Evolutionary conservation across 352 stramenopile species (phyloP).

Genomic region (Phytophthora pini): DNA sequence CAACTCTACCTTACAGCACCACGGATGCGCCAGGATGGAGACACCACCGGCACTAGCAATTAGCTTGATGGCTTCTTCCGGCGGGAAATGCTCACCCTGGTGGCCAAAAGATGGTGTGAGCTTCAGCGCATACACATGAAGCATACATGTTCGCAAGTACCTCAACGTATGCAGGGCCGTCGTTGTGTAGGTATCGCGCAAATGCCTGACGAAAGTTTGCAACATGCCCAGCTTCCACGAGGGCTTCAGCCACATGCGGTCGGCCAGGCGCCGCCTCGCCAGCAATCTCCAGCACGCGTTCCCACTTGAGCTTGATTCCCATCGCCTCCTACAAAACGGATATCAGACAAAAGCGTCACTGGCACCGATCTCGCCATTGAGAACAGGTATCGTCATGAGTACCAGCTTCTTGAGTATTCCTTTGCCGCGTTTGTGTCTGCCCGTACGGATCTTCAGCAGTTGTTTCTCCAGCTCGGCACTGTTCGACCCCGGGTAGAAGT

Average conservation of each 20-base stretch:
- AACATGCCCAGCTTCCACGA: constrained; percentile 82
- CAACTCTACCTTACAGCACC: constrained; percentile 77
- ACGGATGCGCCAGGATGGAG: constrained; percentile 86
- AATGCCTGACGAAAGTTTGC: constrained; percentile 83
- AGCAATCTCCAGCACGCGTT: constrained; percentile 83
- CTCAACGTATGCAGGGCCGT: constrained; percentile 86
- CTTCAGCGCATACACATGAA: background rate
- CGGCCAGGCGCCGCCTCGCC: constrained; percentile 81
- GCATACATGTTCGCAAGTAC: constrained; percentile 23
- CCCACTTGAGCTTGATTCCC: constrained; percentile 84
- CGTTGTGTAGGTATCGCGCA: constrained; percentile 80
- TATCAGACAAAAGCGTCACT: background rate
- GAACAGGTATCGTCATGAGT: constrained; percentile 6
- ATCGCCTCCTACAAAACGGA: constrained; percentile 61
- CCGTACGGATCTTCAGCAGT: constrained; percentile 80
- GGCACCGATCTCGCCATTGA: too few relatives aligned
- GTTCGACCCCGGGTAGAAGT: constrained; percentile 86
- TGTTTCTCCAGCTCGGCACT: constrained; percentile 74
- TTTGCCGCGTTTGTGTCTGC: constrained; percentile 81
- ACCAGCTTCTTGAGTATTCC: constrained; percentile 87
- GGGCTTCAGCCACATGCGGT: constrained; percentile 80
- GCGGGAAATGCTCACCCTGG: constrained; percentile 82
- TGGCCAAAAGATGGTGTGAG: background rate
- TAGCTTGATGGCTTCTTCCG: constrained; percentile 87
- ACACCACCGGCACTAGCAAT: constrained; percentile 82